phyloP scores from a whole-genome alignment of 371 early-diverging fungal genomes.

The Syncephalastrum racemosum region DNA sequence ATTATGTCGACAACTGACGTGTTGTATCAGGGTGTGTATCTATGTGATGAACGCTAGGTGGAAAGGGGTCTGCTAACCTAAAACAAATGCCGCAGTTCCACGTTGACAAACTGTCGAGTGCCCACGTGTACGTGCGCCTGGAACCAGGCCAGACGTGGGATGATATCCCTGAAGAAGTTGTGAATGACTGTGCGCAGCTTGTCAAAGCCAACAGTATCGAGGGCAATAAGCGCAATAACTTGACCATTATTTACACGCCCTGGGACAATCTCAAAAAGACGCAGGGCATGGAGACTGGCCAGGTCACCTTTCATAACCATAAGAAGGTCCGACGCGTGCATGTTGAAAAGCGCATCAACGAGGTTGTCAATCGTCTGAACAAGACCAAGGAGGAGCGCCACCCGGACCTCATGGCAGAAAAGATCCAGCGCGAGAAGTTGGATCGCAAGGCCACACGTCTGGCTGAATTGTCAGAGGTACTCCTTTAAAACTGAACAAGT shows the following conservation, averaged over 20 bases:
- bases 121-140: conserved; percentile 94
- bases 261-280: conserved; percentile 93
- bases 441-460: conserved; percentile 46
- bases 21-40: background rate
- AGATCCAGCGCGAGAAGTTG: conserved; percentile 64
- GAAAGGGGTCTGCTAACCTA: background rate
- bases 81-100: conserved; percentile 68
- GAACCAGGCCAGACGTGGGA: conserved; percentile 77
- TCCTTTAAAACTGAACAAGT: conserved; percentile 3
- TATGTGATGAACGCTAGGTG: background rate
- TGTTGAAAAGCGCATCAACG: conserved; percentile 79
- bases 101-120: conserved; percentile 95
- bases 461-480: conserved; percentile 53
- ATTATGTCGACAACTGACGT: background rate
- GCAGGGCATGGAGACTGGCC: conserved; percentile 92
- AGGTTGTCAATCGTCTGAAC: conserved; percentile 89
- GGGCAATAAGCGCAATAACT: conserved; percentile 62
- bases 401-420: conserved; percentile 78
- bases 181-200: conserved; percentile 89
- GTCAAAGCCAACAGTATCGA: conserved; percentile 96
- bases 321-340: conserved; percentile 77
- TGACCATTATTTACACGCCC: conserved; percentile 94
- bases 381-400: conserved; percentile 82
- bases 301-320: conserved; percentile 87
- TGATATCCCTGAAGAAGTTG: conserved; percentile 68